These are phyloP conservation scores for Metschnikowia colocasiae DNA, from an alignment of 805 yeast species.

Conservation along the genomic window DNA sequence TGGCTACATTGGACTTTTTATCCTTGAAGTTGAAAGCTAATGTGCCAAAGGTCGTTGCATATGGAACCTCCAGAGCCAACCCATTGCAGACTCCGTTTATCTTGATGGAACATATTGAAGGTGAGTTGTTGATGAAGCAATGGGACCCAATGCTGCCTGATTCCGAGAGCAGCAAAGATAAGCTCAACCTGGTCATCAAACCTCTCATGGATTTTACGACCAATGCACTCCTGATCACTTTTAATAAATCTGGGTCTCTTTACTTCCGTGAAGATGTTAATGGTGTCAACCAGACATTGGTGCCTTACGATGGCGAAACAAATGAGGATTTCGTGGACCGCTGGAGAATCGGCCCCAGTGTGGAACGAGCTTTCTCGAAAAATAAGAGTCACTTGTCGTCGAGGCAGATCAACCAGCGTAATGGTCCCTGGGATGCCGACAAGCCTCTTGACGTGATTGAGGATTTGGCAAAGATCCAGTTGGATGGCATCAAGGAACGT, in stretches of 20 bases:
- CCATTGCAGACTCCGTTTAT: conserved; percentile 71
- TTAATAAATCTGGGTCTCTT: conserved; percentile 75
- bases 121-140: conserved; percentile 77
- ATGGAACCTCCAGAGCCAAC: conserved; percentile 60
- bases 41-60: conserved; percentile 72
- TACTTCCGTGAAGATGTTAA: conserved; percentile 72
- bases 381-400: conserved; percentile 54
- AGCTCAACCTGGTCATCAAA: conserved; percentile 58
- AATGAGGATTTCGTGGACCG: conserved; percentile 52
- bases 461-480: conserved; percentile 62
- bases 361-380: conserved; percentile 75
- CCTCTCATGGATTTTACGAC: conserved; percentile 70
- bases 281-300: conserved; percentile 36
- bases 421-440: conserved; percentile 75
- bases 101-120: conserved; percentile 74
- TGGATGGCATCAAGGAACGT: conserved; percentile 55
- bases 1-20: conserved; percentile 87
- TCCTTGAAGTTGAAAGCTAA: conserved; percentile 57
- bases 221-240: conserved; percentile 51
- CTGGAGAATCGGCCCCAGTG: conserved; percentile 90
- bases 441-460: conserved; percentile 60
- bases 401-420: conserved; percentile 43
- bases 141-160: conserved; percentile 84
- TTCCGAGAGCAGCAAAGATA: conserved; percentile 41
- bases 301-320: conserved; percentile 63